Evolutionary conservation across 2,329 filamentous ascomycete species (phyloP).

Genomic region (Aspergillus tanneri): DNA sequence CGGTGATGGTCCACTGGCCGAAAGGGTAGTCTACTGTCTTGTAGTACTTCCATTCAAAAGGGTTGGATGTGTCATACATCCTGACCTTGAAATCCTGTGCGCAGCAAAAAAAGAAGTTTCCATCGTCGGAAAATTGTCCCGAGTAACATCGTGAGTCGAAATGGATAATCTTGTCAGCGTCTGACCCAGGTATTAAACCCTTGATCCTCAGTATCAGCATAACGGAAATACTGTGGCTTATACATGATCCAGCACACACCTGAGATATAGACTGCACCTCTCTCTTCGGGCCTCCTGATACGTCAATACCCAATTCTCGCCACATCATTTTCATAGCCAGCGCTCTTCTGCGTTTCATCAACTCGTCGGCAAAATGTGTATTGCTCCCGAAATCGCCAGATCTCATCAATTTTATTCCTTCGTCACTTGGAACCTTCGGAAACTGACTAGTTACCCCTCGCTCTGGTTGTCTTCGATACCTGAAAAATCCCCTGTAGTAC

Average conservation of each 20-base stretch:
- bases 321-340: conserved; percentile 72
- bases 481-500: conserved; percentile 30
- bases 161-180: conserved; percentile 82
- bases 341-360: conserved; percentile 57
- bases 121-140: conserved; percentile 94
- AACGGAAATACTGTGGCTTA: neutral
- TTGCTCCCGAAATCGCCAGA: conserved; percentile 76
- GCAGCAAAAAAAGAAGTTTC: conserved; percentile 93
- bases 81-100: conserved; percentile 91
- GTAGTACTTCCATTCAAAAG: conserved; percentile 93
- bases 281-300: conserved; percentile 56
- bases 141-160: conserved; percentile 86
- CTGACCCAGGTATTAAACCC: conserved; percentile 72
- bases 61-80: conserved; percentile 97
- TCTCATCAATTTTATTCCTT: conserved; percentile 75
- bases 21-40: conserved; percentile 83
- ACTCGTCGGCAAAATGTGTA: conserved; percentile 53
- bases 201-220: conserved; percentile 38
- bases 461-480: conserved; percentile 50
- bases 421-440: conserved; percentile 79
- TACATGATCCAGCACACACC: conserved; percentile 42
- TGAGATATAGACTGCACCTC: conserved; percentile 69
- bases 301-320: conserved; percentile 73
- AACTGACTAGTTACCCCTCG: conserved; percentile 55
- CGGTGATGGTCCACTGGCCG: conserved; percentile 94